Percentiles rank a stretch among this genome's conserved stretches.
Evolutionary conservation across 768 basidiomycete genomes (phyloP).

Genomic region (Hemileccinum impolitum): DNA sequence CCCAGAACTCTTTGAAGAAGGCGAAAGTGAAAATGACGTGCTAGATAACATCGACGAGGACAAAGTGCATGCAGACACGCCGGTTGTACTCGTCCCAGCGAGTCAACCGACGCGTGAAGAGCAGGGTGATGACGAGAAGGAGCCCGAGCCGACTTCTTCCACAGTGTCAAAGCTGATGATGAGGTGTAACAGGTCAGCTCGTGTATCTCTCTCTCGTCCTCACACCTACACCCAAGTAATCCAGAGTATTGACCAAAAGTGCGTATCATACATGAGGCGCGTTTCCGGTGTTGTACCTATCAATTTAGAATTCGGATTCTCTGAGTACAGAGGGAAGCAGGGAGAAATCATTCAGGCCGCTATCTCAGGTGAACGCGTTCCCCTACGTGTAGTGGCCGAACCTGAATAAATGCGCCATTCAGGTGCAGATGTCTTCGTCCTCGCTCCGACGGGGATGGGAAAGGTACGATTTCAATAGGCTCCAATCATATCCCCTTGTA

Average conservation of each 20-base stretch:
- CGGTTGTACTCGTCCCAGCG: constrained; percentile 16
- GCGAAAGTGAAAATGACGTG: constrained; percentile 20
- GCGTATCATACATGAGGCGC: background rate
- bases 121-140: background rate
- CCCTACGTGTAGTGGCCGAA: background rate
- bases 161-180: background rate
- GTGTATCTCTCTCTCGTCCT: background rate
- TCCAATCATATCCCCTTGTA: background rate
- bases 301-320: constrained; percentile 64
- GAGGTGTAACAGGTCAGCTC: constrained; percentile 17
- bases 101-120: constrained; percentile 8
- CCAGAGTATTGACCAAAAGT: constrained; percentile 27
- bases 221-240: background rate
- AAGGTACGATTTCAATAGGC: constrained; percentile 46
- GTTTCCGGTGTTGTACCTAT: background rate
- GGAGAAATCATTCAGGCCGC: constrained; percentile 73
- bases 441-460: constrained; percentile 88
- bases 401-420: background rate
- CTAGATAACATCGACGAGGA: constrained; percentile 24
- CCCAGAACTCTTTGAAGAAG: constrained; percentile 1
- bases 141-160: background rate
- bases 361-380: constrained; percentile 44
- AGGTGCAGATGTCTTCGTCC: constrained; percentile 74
- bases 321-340: constrained; percentile 73
- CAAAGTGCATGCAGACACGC: constrained; percentile 1